Percentiles rank a stretch among this genome's conserved stretches.
phyloP scores from a whole-genome alignment of 345 rosid species.

The Hirschfeldia incana region DNA sequence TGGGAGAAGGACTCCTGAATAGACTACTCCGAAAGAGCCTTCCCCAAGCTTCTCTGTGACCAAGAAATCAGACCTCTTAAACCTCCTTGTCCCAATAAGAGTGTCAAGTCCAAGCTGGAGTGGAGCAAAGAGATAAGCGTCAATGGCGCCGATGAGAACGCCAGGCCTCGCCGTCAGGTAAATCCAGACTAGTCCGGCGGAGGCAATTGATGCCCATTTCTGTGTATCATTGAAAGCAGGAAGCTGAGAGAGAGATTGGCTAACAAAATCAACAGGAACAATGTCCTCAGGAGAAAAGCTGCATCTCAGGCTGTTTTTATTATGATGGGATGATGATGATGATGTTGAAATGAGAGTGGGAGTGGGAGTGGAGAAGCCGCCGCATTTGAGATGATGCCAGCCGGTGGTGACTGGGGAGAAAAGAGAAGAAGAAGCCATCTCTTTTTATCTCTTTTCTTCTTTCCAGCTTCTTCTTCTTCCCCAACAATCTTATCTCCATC shows the following conservation, averaged over 20 bases:
- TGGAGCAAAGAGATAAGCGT: constrained; percentile 83
- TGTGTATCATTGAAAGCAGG: constrained; percentile 53
- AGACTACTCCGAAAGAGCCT: constrained; percentile 92
- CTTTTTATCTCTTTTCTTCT: constrained; percentile 36
- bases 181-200: constrained; percentile 68
- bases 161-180: constrained; percentile 94
- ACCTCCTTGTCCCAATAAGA: constrained; percentile 68
- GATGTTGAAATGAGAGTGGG: constrained; percentile 30
- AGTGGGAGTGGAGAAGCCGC: constrained; percentile 42
- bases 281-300: constrained; percentile 33
- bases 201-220: constrained; percentile 59
- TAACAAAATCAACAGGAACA: constrained; percentile 27
- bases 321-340: background rate
- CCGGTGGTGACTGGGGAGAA: constrained; percentile 48
- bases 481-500: background rate
- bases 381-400: constrained; percentile 22
- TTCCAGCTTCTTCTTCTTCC: background rate
- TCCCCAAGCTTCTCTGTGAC: constrained; percentile 80
- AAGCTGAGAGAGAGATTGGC: constrained; percentile 45
- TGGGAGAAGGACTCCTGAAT: constrained; percentile 75
- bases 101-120: constrained; percentile 69
- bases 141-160: constrained; percentile 86
- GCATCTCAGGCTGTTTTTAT: constrained; percentile 48
- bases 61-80: constrained; percentile 70
- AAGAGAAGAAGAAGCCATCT: constrained; percentile 59